Evolutionary conservation across 352 stramenopile genomes (phyloP), one percentile per base, ranked within the genome.

Genomic region (Albugo laibachii): DNA sequence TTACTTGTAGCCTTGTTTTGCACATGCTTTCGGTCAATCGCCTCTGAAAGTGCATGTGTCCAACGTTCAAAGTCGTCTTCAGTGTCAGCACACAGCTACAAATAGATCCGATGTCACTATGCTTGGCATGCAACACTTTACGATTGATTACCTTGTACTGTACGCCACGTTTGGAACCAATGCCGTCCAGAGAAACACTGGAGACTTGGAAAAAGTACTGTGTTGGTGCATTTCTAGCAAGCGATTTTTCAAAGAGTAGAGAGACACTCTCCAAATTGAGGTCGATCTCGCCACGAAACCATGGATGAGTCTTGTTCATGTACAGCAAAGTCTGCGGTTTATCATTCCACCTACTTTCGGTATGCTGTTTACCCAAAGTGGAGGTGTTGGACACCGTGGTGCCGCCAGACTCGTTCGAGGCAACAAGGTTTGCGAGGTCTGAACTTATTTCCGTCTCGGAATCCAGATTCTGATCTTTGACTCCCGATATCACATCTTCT

Each of bases 161-260:
- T 2, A 83, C 57, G 0, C 77, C 74, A n/a, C 73, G 69, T 41
- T 86, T 86, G 8, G 71, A 83, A 20, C 86, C 77, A 31, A 83
- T 80, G 24, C 86, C 69, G 13, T 79, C 66, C 14, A 89, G 54
- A 13, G 68, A 69, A 0, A 85, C 50, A 18, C 69, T 86, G 13
- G 77, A 86, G 0, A 85, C 74, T 53, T 89, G 77, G 41, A 89
- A 89, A 45, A 86, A 86, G 49, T 69, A 86, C n/a, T 63, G 66
- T 15, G 76, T 86, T 21, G 77, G 77, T 1, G 77, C 73, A 42
- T 81, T 84, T 21, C 70, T 65, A 2, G 74, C 77, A 5, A 85
- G 52, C 6, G 69, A 78, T 45, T 86, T 89, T 52, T 86, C 77
- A 36, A 89, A 86, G 10, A 89, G 49, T 15, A 89, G 56, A 21